Base-by-base conservation (phyloP, 2,329 filamentous ascomycete species). In the Gliomastix tumulicola region DNA sequence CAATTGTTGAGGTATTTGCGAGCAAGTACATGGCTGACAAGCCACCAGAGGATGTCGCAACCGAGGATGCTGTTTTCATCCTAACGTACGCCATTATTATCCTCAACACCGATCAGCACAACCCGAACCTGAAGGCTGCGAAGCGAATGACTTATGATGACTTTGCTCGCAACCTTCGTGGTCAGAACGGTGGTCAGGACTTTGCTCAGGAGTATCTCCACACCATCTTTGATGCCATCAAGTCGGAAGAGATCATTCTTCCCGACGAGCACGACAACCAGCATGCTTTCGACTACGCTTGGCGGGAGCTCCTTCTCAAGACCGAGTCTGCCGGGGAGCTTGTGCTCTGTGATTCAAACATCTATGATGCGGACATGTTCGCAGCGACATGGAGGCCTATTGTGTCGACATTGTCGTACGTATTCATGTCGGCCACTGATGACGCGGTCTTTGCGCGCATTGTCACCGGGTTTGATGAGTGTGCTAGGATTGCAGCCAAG, bases 331-430 rank as follows among this genome's bases (percentile, higher is more conserved):
- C 87, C 1, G 81, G 84, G 2, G 75, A 82, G 35, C 69, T 97
- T 31, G 66, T 84, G 22, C 68, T 90, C 21, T 94, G 88, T 56
- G 76, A 94, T 47, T 95, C 90, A 5, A 97, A 96, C 54, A 80
- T 94, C 27, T 98, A 88, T 58, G 94, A 98, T 59, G 87, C 89
- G 5, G 89, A 98, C 55, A 96, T 98, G 87, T 98, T 98, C 57
- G 81, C 84, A 39, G 84, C 88, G 17, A 96, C 89, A 1, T 98
- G 94, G 92, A 88, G 79, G 55, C 90, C 94, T 0, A 88, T 98
- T 34, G 75, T 98, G 25, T 89, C 92, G 4, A 97, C 94, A 0
- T 68, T 98, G 37, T 94, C 92, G 11, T 98, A 97, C 54, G 92
- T 98, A 4, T 98, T 98, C 66, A 94, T 97, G 83, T 97, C 90